Evolutionary conservation across 2,329 filamentous ascomycete genomes (phyloP), one percentile per base, ranked within the genome.

Genomic region (Monosporascus sp.): DNA sequence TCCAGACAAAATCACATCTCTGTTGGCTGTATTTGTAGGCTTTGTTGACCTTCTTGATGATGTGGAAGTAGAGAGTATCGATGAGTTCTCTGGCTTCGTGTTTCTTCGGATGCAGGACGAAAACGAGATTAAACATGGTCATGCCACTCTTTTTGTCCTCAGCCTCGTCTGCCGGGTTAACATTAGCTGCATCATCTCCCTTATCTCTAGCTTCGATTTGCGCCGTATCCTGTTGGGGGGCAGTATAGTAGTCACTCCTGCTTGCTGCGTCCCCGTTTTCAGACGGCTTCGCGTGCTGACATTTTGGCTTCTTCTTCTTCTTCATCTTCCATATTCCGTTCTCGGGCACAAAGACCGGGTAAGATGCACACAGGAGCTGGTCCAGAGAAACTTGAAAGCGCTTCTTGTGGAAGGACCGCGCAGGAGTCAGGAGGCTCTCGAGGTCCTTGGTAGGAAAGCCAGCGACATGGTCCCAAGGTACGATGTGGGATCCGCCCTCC

Each of bases 121-220:
- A 97, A 24, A 97, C 91, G 11, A 97, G 82, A 69, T 97, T 96
- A 73, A 99, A 99, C 93, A 97, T 97, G 57, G 87, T 91, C 89
- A 97, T 92, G 47, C 83, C 82, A 59, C 80, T 83, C 60, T 77
- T 77, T 67, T 89, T 86, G 65, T 83, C 77, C 56, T 87, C 78
- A 41, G 77, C 70, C 54, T 77, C 74, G 47, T 67, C 60, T 35
- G 57, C 55, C 3, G 41, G 59, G 15, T 70, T 72, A 9, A 65
- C 69, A 49, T 65, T 71, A n/a, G 55, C 68, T n/a, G 57, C 59
- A n/a, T 66, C 65, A 43, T 68, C 68, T 4, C 61, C 62, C 56
- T 62, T 62, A 50, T 67, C 65, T 24, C 52, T 61, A 2, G 52
- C 59, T 47, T 66, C 65, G 36, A 59, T 59, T 44, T 63, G 63